Evolutionary conservation across 768 basidiomycete species (phyloP), one percentile per base, ranked within the genome.

Genomic region (Rhodotorula babjevae): DNA sequence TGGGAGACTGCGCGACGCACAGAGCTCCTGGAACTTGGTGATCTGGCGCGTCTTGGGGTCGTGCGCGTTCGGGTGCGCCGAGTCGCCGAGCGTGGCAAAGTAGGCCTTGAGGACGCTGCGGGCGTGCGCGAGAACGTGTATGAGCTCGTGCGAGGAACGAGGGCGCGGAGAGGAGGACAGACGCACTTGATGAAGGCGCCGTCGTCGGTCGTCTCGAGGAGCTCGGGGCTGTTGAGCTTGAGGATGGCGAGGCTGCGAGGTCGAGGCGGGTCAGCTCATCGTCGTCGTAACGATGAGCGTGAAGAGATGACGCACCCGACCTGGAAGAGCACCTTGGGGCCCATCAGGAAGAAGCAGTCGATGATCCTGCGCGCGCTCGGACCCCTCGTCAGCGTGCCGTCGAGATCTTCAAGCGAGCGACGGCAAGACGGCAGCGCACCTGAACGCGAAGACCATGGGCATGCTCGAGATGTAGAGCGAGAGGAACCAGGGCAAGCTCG

Each of bases 321-420:
- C 86, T 99, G 96, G 84, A 99, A 99, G 55, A 99, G 83, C 3
- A 99, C 96, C 78, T 95, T 98, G 0, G 94, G 92, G 0, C 96
- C 96, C 95, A 99, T 97, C 77, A 93, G 93, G 83, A 97, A 89
- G 64, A 74, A 77, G 63, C 77, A 78, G 56, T 77, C 77, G 72
- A 77, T 73, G 59, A 77, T 76, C 10, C 72, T 73, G 66, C 40
- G 12, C 10, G 15, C 25, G 36, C 21, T 27, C 18, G 14, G 6
- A 12, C 44, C 7, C 29, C 3, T 3, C 29, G 36, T 64, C 25
- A 66, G 47, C 33, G 14, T 10, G 31, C n/a, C 27, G 58, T 0
- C 25, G 8, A 12, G 25, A 11, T 52, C 50, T 14, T 25, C 49
- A 5, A 3, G 10, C 9, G 31, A 11, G 21, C 25, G 14, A 12